A percentile compares a stretch with the other conserved stretches of the same genome.
phyloP scores from a whole-genome alignment of 257 asterid species.

The Lantana camara region DNA sequence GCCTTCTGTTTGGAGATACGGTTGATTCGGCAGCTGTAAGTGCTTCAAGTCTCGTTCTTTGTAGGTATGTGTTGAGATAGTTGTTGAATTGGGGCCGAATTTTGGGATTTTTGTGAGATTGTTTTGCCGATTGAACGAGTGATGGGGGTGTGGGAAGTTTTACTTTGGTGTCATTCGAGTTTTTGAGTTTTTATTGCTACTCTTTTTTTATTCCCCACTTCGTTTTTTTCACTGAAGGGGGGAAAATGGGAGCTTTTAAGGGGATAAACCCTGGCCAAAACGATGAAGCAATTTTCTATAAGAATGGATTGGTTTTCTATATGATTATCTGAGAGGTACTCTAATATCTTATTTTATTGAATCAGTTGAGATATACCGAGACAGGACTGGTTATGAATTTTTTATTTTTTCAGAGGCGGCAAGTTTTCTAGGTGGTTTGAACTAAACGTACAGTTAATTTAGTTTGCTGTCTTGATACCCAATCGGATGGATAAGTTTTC shows the following conservation, averaged over 20 bases:
- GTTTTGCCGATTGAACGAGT: slow-evolving; percentile 9
- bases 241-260: slow-evolving; percentile 16
- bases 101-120: background rate
- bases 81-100: slow-evolving; percentile 4
- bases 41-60: slow-evolving; percentile 20
- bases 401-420: background rate
- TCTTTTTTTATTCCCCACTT: background rate
- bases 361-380: too few relatives aligned
- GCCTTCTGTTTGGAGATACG: background rate
- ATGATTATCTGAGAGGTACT: background rate
- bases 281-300: background rate
- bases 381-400: too few relatives aligned
- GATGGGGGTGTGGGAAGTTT: slow-evolving; percentile 12
- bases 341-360: too few relatives aligned
- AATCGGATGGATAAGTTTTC: slow-evolving; percentile 9
- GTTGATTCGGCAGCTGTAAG: slow-evolving; percentile 44
- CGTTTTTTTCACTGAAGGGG: background rate
- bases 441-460: background rate
- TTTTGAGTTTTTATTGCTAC: background rate
- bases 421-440: slow-evolving; percentile 1
- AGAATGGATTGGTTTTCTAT: background rate
- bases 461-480: slow-evolving; percentile 5
- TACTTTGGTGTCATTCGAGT: slow-evolving; percentile 1
- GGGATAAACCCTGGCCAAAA: slow-evolving; percentile 1
- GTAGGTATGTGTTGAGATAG: background rate